Evolutionary conservation across 176 grass and related monocot species (phyloP), one percentile per base, ranked within the genome.

Genomic region (Metroxylon sagu): DNA sequence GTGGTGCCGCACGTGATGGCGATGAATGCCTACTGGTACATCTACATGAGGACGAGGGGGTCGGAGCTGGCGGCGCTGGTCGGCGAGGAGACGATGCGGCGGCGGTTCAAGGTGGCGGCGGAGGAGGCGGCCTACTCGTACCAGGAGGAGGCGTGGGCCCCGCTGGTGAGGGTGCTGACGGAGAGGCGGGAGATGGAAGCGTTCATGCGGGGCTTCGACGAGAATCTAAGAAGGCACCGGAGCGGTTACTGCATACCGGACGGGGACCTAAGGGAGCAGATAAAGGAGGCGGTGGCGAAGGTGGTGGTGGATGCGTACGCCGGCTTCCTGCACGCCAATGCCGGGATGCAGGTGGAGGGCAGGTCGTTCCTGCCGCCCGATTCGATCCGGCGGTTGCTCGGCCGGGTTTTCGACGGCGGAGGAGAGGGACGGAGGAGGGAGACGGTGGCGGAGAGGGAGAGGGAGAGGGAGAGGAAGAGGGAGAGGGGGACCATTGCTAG

Each of bases 1-100:
- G 74, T 73, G 66, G 70, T 77, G 29, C 21, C 74, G 23, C 80
- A 84, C 69, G 70, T 84, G 4, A 31, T 70, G 74, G 80, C 85
- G 19, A 89, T 80, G 69, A 89, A 89, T 62, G 58, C 85, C 17
- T 89, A 89, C 77, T 89, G 85, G 85, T 81, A 89, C 80, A 71
- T 89, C 7, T 84, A 81, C 85, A 89, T 81, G 80, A 77, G 85
- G 4, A 52, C 74, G 18, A 58, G 70, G 5, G 85, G 85, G 1
- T 52, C 77, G 18, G 80, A 89, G 70, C 80, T 84, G 4, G 74
- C 85, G 28, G 74, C 16, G 57, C 65, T 84, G 18, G 29, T 81
- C 16, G 85, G 85, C 17, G 85, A 89, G 54, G 85, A 89, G 8
- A 7, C 70, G 5, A 81, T 84, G 77, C 59, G 57, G 48, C 69